Percentiles rank a stretch among this genome's conserved stretches.
These are phyloP conservation scores for Skeletonema grethae DNA, from an alignment of 108 stramenopile species.

Conservation along the genomic window DNA sequence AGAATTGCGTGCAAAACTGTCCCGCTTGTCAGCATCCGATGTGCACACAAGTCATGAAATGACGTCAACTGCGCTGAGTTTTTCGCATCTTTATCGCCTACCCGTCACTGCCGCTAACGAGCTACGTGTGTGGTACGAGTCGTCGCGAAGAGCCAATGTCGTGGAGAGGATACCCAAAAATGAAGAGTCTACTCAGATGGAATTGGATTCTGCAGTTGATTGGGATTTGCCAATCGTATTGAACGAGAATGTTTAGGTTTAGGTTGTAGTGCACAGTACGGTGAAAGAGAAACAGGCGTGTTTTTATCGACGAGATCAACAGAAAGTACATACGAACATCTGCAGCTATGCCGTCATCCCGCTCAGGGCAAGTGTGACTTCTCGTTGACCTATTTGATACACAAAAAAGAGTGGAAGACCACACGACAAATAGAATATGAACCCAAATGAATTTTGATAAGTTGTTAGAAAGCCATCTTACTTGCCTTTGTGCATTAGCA, in stretches of 20 bases:
- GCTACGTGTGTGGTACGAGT: slow-evolving; percentile 15
- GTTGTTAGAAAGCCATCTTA: no score
- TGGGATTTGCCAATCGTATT: neutral
- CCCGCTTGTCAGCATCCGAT: slow-evolving; percentile 16
- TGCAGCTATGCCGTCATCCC: no score
- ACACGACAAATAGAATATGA: no score
- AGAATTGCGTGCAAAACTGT: slow-evolving; percentile 14
- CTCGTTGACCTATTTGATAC: no score
- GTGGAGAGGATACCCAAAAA: slow-evolving; percentile 17
- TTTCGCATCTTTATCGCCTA: slow-evolving; percentile 50
- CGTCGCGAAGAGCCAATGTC: slow-evolving; percentile 15
- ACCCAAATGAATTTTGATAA: no score
- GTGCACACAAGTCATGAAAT: slow-evolving; percentile 29
- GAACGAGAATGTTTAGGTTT: neutral
- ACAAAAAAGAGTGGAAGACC: no score
- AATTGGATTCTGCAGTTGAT: neutral
- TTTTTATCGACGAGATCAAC: no score
- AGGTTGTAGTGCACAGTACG: no score
- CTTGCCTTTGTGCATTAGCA: no score
- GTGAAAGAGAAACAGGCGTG: no score
- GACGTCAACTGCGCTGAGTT: slow-evolving; percentile 32
- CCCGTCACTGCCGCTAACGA: slow-evolving; percentile 6
- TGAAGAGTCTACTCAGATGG: neutral
- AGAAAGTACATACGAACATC: no score
- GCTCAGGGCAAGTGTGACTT: no score